Evolutionary conservation across 257 asterid genomes (phyloP), one percentile per base, ranked within the genome.

Genomic region (Salvia miltiorrhiza): DNA sequence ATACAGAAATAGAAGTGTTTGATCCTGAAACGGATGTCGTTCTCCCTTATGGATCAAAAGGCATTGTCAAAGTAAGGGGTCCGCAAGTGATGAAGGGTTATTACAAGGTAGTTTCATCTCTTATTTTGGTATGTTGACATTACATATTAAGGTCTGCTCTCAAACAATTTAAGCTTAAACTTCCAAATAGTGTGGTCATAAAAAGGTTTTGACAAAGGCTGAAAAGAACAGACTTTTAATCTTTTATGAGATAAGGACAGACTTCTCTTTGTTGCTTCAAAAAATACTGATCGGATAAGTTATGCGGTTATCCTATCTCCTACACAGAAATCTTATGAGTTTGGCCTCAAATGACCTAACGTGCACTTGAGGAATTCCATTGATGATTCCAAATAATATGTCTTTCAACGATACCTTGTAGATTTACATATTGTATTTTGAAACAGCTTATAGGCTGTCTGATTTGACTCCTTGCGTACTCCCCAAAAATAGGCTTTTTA

Each of bases 81-180:
- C 97, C 96, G 54, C 96, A 76, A 82, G 84, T 94, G 68, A 94
- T 94, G 97, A 86, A 83, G 70, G 97, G 97, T 58, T 93, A 93
- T 71, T 93, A 86, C 80, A 90, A 90, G 96, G 98, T 92, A 71
- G 8, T 45, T 40, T 9, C 54, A 16, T 55, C 43, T 47, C 61
- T 53, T 65, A 32, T 17, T 62, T 30, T 61, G 26, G 44, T 20
- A 21, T 16, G 21, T 44, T 39, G 49, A 10, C 57, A 19, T 67
- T 61, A 13, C 21, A 19, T 59, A n/a, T n/a, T n/a, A n/a, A n/a
- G n/a, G n/a, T 26, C 30, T 72, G 24, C 70, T 62, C n/a, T 52
- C 64, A 39, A 47, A 49, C 9, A 45, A 41, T 60, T 4, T 16
- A 8, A 57, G 14, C 1, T 44, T 44, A 2, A n/a, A 3, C 41